Evolutionary conservation across 2,329 filamentous ascomycete species (phyloP).

Genomic region (Parafenestella ontariensis): DNA sequence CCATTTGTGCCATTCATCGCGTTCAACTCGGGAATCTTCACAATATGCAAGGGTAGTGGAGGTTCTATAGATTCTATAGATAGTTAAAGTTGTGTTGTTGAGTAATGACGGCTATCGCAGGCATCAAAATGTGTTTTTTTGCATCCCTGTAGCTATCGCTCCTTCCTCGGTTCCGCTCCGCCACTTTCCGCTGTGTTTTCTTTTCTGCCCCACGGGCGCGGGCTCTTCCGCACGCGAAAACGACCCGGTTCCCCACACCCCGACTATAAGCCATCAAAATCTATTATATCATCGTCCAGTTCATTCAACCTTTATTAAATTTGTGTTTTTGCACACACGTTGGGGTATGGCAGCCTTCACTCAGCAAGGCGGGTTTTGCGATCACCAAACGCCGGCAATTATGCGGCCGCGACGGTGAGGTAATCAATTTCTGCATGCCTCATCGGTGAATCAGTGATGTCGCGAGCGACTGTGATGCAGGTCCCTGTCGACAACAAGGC

Average conservation of each 20-base stretch:
- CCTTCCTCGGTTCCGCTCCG: conserved; percentile 7
- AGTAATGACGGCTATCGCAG: conserved; percentile 8
- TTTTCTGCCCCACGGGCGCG: not conserved
- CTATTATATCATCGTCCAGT: not conserved
- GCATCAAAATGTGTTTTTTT: conserved; percentile 5
- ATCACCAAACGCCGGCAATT: not conserved
- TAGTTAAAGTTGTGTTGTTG: not conserved
- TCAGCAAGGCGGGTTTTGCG: too few species aligned
- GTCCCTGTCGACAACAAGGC: not conserved
- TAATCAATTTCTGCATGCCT: not conserved
- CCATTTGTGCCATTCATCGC: conserved; percentile 21
- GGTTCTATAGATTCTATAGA: not conserved
- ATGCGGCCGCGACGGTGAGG: not conserved
- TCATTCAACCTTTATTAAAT: not conserved
- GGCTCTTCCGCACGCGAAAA: not conserved
- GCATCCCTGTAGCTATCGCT: conserved; percentile 1
- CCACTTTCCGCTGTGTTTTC: not conserved
- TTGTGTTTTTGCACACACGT: not conserved
- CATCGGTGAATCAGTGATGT: not conserved
- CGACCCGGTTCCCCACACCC: not conserved
- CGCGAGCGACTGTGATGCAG: not conserved
- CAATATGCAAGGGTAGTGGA: not conserved
- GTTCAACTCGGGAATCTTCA: not conserved
- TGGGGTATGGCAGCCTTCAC: not conserved
- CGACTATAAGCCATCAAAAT: not conserved